phyloP scores from a whole-genome alignment of 768 basidiomycete genomes.

The Boletus reticulatus region DNA sequence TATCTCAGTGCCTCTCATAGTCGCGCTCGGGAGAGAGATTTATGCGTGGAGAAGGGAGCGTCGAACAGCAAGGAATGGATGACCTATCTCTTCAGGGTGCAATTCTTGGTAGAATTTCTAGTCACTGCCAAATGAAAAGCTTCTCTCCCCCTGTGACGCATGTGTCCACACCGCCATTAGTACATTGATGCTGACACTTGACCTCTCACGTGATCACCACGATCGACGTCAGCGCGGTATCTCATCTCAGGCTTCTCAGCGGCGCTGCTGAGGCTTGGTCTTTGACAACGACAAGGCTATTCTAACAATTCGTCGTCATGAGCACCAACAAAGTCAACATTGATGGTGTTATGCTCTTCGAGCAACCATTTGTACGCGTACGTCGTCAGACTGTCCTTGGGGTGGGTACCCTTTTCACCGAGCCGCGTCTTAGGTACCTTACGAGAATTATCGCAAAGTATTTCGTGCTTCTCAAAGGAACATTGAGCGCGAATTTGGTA shows the following conservation, averaged over 20 bases:
- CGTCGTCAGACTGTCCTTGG: constrained; percentile 16
- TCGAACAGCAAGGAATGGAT: constrained; percentile 11
- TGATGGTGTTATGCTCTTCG: constrained; percentile 77
- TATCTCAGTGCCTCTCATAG: constrained; percentile 76
- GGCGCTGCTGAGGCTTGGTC: neutral
- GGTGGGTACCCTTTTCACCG: constrained; percentile 9
- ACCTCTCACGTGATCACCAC: constrained; percentile 25
- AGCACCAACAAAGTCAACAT: constrained; percentile 53
- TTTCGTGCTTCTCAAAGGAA: constrained; percentile 80
- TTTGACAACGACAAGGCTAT: constrained; percentile 8
- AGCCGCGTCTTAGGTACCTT: constrained; percentile 62
- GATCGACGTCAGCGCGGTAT: constrained; percentile 16
- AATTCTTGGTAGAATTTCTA: constrained; percentile 8
- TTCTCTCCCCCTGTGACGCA: constrained; percentile 9
- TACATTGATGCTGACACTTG: neutral
- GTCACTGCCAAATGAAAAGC: constrained; percentile 5
- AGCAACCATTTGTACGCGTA: constrained; percentile 80
- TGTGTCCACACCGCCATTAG: constrained; percentile 4
- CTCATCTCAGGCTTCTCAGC: no score
- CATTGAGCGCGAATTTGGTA: constrained; percentile 74
- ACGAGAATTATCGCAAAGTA: constrained; percentile 86
- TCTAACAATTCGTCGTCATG: constrained; percentile 18
- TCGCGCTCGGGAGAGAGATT: constrained; percentile 73
- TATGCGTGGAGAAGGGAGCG: constrained; percentile 49
- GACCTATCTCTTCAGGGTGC: constrained; percentile 1